Evolutionary conservation across 2,329 filamentous ascomycete species (phyloP), one percentile per base, ranked within the genome.

Genomic region (Ceratocystis alfenasii): DNA sequence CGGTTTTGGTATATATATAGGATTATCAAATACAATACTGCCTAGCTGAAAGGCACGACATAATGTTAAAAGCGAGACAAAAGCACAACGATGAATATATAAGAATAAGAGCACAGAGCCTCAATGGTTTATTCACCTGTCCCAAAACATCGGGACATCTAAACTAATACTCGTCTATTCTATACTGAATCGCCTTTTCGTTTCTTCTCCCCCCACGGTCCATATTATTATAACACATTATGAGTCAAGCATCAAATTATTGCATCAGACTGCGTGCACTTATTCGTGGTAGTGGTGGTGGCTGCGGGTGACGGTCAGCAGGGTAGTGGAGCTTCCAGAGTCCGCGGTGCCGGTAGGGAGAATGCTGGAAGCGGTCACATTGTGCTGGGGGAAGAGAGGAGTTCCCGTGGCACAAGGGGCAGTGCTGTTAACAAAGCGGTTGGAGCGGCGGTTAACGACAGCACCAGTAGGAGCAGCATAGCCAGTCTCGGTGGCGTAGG

Each of bases 81-180:
- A 53, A 53, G 48, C 8, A 3, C 7, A 53, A 3, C 48, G 48
- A n/a, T 7, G 30, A 7, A 33, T 53, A n/a, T 3, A 55, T 30
- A 30, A 25, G 25, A 55, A 30, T 22, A 36, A 33, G 5, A n/a
- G 12, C 7, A 59, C 12, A 36, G 5, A 59, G 33, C 15, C 55
- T 59, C 5, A 15, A 5, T 36, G 5, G 15, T n/a, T 59, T 59
- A 33, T 30, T 57, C 12, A 28, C 25, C 17, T 8, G 55, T 15
- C 55, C 3, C 8, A 59, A 20, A 25, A 59, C 17, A 20, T 8
- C 3, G 36, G 55, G 28, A n/a, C 28, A 25, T 33, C 30, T 59
- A 59, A 59, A 17, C 55, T 33, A 59, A 59, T 59, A 59, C 55
- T 59, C 25, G 17, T 59, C 55, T 59, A 59, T 59, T 59, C 55